A percentile compares a stretch with the other conserved stretches of the same genome.
These are phyloP conservation scores for Alnus glutinosa DNA, from an alignment of 306 rosid species.

Conservation along the genomic window DNA sequence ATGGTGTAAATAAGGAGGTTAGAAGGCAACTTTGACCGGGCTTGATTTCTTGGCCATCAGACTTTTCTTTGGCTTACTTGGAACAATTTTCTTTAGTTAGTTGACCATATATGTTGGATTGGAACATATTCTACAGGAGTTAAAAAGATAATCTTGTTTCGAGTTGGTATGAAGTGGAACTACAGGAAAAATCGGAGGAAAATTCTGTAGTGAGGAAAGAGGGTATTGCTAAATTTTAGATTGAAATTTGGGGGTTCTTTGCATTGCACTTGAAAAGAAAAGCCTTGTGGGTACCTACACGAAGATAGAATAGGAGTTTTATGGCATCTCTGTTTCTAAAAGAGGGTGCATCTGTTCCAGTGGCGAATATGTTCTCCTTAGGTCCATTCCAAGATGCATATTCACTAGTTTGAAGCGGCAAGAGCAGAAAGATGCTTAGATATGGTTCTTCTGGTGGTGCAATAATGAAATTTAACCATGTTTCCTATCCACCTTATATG, in stretches of 20 bases:
- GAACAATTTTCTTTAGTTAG: slow-evolving; percentile 1
- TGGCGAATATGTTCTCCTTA: background rate
- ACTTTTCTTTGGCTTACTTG: background rate
- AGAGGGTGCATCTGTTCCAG: background rate
- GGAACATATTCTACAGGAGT: background rate
- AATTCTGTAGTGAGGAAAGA: background rate
- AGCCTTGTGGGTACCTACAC: background rate
- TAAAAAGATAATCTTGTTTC: background rate
- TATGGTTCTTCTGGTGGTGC: background rate
- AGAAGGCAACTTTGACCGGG: background rate
- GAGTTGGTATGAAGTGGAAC: background rate
- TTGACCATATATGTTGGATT: background rate
- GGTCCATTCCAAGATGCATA: background rate
- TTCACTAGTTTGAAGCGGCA: background rate
- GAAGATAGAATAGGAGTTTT: background rate
- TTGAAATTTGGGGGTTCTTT: background rate
- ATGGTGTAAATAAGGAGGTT: background rate
- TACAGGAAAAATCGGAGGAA: background rate
- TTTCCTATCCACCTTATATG: background rate
- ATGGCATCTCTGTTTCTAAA: background rate
- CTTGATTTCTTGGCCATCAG: background rate
- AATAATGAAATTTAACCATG: background rate
- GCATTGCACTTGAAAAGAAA: background rate
- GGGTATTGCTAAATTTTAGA: background rate
- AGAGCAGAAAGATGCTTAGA: background rate